A percentile compares a stretch with the other conserved stretches of the same genome.
phyloP scores from a whole-genome alignment of 441 rosid species.

The Adansonia grandidieri region DNA sequence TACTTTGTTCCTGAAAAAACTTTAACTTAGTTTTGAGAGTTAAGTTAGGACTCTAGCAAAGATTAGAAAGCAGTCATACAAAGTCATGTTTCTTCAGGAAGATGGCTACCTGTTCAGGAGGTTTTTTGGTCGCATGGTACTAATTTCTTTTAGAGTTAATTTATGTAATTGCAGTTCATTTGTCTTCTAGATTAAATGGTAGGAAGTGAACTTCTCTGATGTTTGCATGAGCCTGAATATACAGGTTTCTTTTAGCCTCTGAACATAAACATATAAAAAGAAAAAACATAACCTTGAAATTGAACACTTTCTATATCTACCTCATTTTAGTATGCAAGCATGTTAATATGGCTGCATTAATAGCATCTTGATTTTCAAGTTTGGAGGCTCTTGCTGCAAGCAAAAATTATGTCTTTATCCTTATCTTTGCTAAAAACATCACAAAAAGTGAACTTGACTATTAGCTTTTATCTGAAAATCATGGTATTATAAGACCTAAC shows the following conservation, averaged over 20 bases:
- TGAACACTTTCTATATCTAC: conserved; percentile 37
- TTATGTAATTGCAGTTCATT: conserved; percentile 94
- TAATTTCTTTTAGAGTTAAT: conserved; percentile 77
- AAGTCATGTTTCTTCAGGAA: neutral
- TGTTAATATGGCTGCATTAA: conserved; percentile 88
- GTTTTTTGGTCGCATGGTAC: conserved; percentile 93
- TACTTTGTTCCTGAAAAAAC: neutral
- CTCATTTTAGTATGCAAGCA: conserved; percentile 97
- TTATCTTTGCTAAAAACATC: conserved; percentile 67
- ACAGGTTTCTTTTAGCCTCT: conserved; percentile 25
- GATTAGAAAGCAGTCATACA: no score
- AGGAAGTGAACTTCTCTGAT: conserved; percentile 85
- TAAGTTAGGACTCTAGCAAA: neutral
- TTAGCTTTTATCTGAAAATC: conserved; percentile 23
- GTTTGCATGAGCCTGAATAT: conserved; percentile 82
- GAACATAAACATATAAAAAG: conserved; percentile 13
- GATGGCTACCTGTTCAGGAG: conserved; percentile 89
- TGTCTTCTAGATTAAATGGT: conserved; percentile 94
- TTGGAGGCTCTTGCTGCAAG: conserved; percentile 95
- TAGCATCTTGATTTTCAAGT: conserved; percentile 93
- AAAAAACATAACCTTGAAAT: conserved; percentile 16
- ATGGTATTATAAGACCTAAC: neutral
- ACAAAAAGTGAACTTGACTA: neutral
- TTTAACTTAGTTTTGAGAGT: neutral
- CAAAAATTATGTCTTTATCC: conserved; percentile 72